phyloP scores from a whole-genome alignment of 495 filamentous ascomycete genomes.

The Penicilliopsis zonata region DNA sequence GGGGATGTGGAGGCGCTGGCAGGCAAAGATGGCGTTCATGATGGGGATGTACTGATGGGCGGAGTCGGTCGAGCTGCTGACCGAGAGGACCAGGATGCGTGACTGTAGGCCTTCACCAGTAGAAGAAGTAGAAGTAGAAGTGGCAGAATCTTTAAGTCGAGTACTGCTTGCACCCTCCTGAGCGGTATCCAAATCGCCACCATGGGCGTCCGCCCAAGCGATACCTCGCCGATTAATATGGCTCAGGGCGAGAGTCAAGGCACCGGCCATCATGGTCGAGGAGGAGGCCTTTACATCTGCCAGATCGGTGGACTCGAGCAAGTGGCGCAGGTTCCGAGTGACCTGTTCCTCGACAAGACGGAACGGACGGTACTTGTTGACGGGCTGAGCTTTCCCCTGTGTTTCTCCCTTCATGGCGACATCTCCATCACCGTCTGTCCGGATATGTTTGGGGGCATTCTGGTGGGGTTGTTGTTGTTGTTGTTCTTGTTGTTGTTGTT shows the following conservation, averaged over 20 bases:
- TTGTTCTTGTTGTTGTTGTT: not conserved
- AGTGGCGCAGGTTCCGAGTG: slow-evolving; percentile 50
- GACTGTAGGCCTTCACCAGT: slow-evolving; percentile 45
- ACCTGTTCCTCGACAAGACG: slow-evolving; percentile 70
- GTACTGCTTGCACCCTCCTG: slow-evolving; percentile 15
- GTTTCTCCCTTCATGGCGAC: slow-evolving; percentile 18
- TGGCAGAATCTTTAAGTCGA: slow-evolving; percentile 12
- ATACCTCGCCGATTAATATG: slow-evolving; percentile 63
- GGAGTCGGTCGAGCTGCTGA: slow-evolving; percentile 72
- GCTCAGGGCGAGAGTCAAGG: slow-evolving; percentile 75
- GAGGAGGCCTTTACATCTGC: slow-evolving; percentile 46
- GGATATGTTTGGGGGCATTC: slow-evolving; percentile 10
- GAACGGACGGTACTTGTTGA: slow-evolving; percentile 94
- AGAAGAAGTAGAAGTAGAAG: slow-evolving; percentile 28
- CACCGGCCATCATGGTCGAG: slow-evolving; percentile 79
- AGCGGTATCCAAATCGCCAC: slow-evolving; percentile 23
- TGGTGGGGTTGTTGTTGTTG: slow-evolving; percentile 5
- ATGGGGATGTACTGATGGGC: slow-evolving; percentile 91
- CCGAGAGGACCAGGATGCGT: slow-evolving; percentile 79
- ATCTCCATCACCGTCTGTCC: slow-evolving; percentile 24
- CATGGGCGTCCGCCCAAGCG: slow-evolving; percentile 33
- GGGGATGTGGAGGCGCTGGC: slow-evolving; percentile 68
- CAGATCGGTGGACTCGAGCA: slow-evolving; percentile 54
- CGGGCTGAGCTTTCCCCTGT: slow-evolving; percentile 27
- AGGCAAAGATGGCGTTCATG: slow-evolving; percentile 96